Evolutionary conservation across 345 rosid genomes (phyloP).

Genomic region (Heritiera fomes): DNA sequence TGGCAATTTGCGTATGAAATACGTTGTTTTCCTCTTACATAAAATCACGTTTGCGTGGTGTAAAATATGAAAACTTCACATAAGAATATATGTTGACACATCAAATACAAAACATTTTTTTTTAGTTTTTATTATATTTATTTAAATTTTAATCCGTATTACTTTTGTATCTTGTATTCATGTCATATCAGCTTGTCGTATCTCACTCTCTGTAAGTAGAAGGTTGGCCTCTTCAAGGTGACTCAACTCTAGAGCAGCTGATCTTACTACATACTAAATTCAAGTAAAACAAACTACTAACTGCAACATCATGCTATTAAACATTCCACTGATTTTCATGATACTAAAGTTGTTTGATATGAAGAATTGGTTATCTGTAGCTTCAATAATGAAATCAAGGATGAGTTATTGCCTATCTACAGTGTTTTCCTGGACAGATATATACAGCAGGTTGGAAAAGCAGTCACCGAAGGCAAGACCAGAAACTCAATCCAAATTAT

Average conservation of each 20-base stretch:
- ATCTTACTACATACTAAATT: slow-evolving; percentile 26
- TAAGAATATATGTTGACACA: no score
- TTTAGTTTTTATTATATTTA: no score
- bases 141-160: no score
- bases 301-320: no score
- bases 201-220: slow-evolving; percentile 48
- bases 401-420: background rate
- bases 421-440: background rate
- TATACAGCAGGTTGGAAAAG: background rate
- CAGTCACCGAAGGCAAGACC: background rate
- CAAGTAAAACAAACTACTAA: no score
- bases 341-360: background rate
- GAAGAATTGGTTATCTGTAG: background rate
- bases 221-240: slow-evolving; percentile 76
- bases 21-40: no score
- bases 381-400: background rate
- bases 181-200: no score
- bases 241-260: slow-evolving; percentile 70
- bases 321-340: slow-evolving; percentile 21
- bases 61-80: no score
- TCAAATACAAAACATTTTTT: no score
- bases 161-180: no score
- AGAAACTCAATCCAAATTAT: background rate
- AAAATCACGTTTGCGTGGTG: no score
- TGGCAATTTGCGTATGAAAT: no score